phyloP scores from a whole-genome alignment of 2,329 filamentous ascomycete species.

The Pseudocercospora eumusae region DNA sequence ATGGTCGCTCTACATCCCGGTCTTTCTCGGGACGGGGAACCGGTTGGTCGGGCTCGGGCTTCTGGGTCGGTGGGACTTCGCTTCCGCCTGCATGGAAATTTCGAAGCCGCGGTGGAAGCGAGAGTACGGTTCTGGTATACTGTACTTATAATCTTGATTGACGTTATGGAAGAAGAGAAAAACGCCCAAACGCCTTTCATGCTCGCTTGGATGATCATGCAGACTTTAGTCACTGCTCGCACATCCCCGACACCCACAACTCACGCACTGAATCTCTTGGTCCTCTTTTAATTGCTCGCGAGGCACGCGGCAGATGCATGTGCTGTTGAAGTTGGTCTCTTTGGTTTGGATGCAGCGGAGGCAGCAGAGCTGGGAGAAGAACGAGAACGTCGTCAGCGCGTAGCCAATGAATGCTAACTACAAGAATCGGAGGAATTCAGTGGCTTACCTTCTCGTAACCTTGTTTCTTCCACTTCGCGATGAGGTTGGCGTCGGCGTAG shows the following conservation, averaged over 20 bases:
- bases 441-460: conserved; percentile 87
- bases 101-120: too few relatives aligned
- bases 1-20: neutral
- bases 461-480: conserved; percentile 99
- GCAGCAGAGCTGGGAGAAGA: conserved; percentile 79
- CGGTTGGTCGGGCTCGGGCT: neutral
- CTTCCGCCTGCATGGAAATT: neutral
- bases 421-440: neutral
- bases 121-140: too few relatives aligned
- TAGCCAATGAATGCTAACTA: neutral
- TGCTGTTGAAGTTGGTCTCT: conserved; percentile 98
- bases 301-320: conserved; percentile 94
- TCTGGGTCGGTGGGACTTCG: neutral
- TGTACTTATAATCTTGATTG: too few relatives aligned
- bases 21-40: neutral
- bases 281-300: conserved; percentile 86
- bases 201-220: neutral
- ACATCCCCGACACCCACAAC: conserved; percentile 90
- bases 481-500: conserved; percentile 91
- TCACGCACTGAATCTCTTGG: conserved; percentile 89
- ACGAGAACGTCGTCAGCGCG: neutral
- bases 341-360: conserved; percentile 98
- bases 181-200: neutral
- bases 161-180: too few relatives aligned
- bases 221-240: conserved; percentile 71